Evolutionary conservation across 2,329 filamentous ascomycete species (phyloP), one percentile per base, ranked within the genome.

Genomic region (Falciphora oryzae): DNA sequence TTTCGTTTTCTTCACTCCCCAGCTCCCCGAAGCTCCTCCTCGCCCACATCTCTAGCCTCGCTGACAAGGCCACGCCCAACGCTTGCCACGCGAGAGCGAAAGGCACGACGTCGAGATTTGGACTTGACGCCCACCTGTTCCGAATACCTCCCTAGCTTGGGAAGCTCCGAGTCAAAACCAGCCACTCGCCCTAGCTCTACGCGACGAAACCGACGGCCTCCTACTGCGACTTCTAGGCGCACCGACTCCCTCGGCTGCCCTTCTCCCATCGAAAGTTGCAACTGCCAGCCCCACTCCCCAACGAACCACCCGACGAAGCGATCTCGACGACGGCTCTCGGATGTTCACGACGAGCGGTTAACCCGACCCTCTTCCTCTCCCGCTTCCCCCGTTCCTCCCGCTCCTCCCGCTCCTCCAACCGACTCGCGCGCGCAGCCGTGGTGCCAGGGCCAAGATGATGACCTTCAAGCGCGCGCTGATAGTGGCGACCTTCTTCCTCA

Each of bases 381-480:
- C 44, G 44, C 44, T 18, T 38, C 13, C 3, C 14, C 35, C 35
- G 18, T 14, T 38, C 11, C 3, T 38, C n/a, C n/a, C n/a, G n/a
- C n/a, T n/a, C n/a, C n/a, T n/a, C 32, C 32, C 11, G 32, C 32
- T 32, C 32, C 32, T 32, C 11, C 32, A 11, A n/a, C 14, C 18
- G 44, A 53, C 44, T n/a, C 22, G 32, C 32, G 32, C 32, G 44
- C 35, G 44, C 44, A n/a, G 22, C 22, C 18, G 44, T 5, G 22
- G 44, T 11, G 44, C 44, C 44, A 5, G 8, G 35, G 68, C 71
- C 1, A 59, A 73, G 66, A 96, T 96, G 92, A 83, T 93, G 75
- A 90, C 90, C 72, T 91, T 91, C 73, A 86, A 88, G 73, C 89
- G 90, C 77, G 90, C 90, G 72, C 76, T 96, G 67, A 79, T 92